These are phyloP conservation scores for Thielaviopsis populi DNA, from an alignment of 2,329 filamentous ascomycete genomes.

Conservation along the genomic window DNA sequence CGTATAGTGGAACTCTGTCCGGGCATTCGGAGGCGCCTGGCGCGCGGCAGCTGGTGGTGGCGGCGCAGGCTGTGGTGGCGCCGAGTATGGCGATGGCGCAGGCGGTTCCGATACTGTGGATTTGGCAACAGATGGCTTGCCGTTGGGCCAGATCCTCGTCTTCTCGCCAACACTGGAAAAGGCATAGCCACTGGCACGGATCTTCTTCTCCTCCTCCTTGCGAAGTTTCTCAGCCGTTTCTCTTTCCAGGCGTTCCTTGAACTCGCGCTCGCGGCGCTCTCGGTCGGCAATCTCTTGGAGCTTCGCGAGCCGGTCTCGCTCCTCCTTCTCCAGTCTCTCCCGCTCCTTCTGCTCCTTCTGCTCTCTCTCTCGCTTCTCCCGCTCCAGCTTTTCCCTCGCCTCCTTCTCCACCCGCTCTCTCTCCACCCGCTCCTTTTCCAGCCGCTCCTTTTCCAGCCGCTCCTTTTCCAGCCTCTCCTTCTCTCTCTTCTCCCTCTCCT, in stretches of 20 bases:
- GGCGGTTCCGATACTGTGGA: constrained; percentile 16
- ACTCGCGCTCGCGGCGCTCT: constrained; percentile 31
- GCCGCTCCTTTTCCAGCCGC: constrained; percentile 21
- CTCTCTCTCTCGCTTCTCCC: constrained; percentile 31
- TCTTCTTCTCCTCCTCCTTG: constrained; percentile 21
- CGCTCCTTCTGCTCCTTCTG: constrained; percentile 22
- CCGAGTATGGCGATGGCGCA: constrained; percentile 16
- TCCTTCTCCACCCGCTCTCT: constrained; percentile 31
- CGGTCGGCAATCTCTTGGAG: constrained; percentile 27
- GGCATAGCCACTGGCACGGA: constrained; percentile 34
- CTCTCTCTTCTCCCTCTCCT: constrained; percentile 24
- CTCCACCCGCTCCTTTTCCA: constrained; percentile 28
- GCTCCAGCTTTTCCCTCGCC: constrained; percentile 25
- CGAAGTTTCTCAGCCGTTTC: constrained; percentile 25
- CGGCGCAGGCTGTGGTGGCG: constrained; percentile 16
- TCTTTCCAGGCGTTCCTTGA: constrained; percentile 28
- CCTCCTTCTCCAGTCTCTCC: constrained; percentile 22
- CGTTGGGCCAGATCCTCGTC: constrained; percentile 55
- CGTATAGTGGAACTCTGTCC: constrained; percentile 10
- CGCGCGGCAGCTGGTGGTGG: constrained; percentile 18
- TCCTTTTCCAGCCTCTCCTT: constrained; percentile 23
- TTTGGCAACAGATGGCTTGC: constrained; percentile 30
- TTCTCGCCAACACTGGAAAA: constrained; percentile 52
- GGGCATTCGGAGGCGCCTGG: constrained; percentile 23
- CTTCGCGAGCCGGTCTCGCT: constrained; percentile 22